phyloP scores from a whole-genome alignment of 116 monocot species.

The Dioscorea cayenensis region DNA sequence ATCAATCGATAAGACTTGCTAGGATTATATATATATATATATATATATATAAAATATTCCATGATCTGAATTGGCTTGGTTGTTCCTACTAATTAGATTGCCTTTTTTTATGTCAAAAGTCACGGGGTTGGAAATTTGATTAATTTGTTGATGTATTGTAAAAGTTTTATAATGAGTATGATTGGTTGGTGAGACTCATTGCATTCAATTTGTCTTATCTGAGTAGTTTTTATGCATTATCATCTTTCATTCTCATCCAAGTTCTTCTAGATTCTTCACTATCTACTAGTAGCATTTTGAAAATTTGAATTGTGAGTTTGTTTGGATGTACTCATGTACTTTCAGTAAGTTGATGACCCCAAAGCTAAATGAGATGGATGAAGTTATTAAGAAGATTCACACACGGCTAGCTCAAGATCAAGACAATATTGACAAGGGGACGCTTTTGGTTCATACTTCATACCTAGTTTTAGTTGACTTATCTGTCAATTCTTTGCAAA shows the following conservation, averaged over 20 bases:
- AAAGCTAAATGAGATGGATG: constrained; percentile 97
- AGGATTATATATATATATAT: no score
- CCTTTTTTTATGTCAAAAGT: no score
- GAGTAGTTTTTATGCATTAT: neutral
- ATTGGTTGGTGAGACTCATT: neutral
- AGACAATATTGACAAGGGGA: constrained; percentile 29
- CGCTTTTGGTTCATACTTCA: constrained; percentile 72
- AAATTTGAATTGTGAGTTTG: neutral
- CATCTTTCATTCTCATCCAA: constrained; percentile 14
- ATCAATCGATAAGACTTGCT: no score
- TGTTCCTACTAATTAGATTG: no score
- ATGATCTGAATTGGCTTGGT: no score
- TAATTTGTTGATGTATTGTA: no score
- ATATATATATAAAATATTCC: no score
- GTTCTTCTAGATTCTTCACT: constrained; percentile 84
- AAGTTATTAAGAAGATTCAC: constrained; percentile 61
- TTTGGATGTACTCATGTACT: neutral
- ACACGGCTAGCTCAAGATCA: constrained; percentile 30
- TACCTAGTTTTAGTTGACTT: neutral
- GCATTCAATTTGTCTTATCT: neutral
- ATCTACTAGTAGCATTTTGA: no score
- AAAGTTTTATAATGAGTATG: neutral
- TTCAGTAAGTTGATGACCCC: constrained; percentile 77
- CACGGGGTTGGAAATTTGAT: no score
- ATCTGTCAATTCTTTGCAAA: neutral